A percentile compares a stretch with the other conserved stretches of the same genome.
These are phyloP conservation scores for Serendipita sp. DNA, from an alignment of 768 basidiomycete genomes.

Conservation along the genomic window DNA sequence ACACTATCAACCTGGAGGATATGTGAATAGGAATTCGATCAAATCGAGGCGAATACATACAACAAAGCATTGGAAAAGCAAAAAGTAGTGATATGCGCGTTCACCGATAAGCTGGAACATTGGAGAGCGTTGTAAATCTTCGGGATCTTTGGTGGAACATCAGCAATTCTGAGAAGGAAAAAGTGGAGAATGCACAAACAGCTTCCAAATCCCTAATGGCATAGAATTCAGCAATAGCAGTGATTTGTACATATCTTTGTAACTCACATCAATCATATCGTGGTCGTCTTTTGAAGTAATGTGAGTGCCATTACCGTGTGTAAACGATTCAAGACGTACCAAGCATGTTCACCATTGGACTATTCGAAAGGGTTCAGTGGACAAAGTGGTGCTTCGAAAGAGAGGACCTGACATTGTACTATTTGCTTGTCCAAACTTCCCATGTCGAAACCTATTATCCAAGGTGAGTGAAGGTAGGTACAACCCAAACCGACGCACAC, in stretches of 20 bases:
- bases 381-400: not conserved
- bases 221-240: not conserved
- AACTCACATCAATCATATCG: conserved; percentile 30
- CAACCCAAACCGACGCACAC: conserved; percentile 13
- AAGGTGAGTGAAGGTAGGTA: not conserved
- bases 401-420: conserved; percentile 57
- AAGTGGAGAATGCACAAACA: conserved; percentile 33
- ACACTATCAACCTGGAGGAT: conserved; percentile 29
- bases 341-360: conserved; percentile 80
- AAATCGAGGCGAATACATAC: conserved; percentile 34
- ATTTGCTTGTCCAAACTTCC: conserved; percentile 84
- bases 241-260: not conserved
- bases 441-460: conserved; percentile 44
- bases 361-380: conserved; percentile 18
- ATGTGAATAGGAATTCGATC: not conserved
- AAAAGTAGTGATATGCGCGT: conserved; percentile 80
- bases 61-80: conserved; percentile 88
- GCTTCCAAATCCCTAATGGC: conserved; percentile 58
- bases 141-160: conserved; percentile 46
- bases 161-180: not conserved
- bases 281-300: conserved; percentile 47
- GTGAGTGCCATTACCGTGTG: not conserved
- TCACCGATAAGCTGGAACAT: conserved; percentile 64
- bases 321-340: conserved; percentile 28
- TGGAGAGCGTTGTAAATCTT: conserved; percentile 56